Base-by-base conservation (phyloP, 225 moss, liverwort and hornwort species). In the Takakia lepidozioides region DNA sequence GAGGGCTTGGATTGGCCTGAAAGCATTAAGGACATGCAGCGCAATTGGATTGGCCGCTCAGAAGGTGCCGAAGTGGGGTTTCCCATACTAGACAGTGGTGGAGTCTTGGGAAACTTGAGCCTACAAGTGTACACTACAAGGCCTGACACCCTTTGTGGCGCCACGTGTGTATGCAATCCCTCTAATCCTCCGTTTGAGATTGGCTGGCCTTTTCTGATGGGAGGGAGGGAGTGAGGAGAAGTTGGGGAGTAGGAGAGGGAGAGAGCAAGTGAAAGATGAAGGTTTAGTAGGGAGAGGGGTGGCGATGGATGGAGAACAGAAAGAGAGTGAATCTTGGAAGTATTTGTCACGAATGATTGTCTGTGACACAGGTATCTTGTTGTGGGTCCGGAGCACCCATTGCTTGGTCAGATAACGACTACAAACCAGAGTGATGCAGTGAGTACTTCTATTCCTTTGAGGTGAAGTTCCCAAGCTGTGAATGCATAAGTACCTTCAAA, bases 1-100 rank as follows among this genome's bases (percentile, higher is more conserved):
- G 85, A 83, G 36, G 80, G 68, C 13, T 71, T 91, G 45, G 85
- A 98, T 54, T 98, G 95, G 95, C 80, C 87, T 50, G 87, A 98
- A 38, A 98, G 85, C 61, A 76, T 98, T 53, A 98, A 98, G 69
- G 95, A 98, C 56, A 98, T 91, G 95, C 95, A 98, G 49, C 68
- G 95, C 5, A 91, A 98, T 59, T 98, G 90, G 90, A 98, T 87
- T 51, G 90, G 90, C 52, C 80, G 90, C 39, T 98, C 95, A 30
- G 95, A 98, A 72, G 95, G 95, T 50, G 85, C 86, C 43, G 85
- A 91, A 52, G 64, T 98, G 21, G 75, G 64, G 36, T 98, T 98
- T 27, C 63, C 71, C 28, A 65, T 87, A 25, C 25, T 81, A 47
- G 66, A 61, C 53, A 45, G 32, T 34, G 14, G 37, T 29, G 84